Evolutionary conservation across 768 basidiomycete genomes (phyloP), one percentile per base, ranked within the genome.

Genomic region (Cystobasidiopsis lactophilus): DNA sequence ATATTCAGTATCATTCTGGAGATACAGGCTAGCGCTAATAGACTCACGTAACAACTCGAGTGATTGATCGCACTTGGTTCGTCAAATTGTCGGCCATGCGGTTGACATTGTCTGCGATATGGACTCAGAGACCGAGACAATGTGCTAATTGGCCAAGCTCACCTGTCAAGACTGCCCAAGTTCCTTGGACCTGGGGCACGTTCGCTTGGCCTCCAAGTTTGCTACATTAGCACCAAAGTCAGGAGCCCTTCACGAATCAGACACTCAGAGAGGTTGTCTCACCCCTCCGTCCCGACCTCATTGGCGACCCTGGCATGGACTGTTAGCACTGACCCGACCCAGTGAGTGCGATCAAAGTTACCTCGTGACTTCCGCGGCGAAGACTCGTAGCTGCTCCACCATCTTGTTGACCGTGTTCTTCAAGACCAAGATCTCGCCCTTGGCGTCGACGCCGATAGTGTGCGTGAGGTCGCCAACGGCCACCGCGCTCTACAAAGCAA

Each of bases 401-500:
- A 93, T 93, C n/a, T 79, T 80, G 62, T 89, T 89, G 67, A 85
- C 72, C 16, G 80, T 80, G 16, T 74, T 74, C 78, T 70, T 70
- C 19, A 70, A 58, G 39, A 68, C 68, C 2, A 66, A 51, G 26
- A 91, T 89, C 63, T 91, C 86, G 46, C 88, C 88, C 24, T 83
- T 80, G 3, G 67, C 72, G 56, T 80, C 77, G 56, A 95, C 86
- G 61, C 85, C 81, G 63, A 95, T 85, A 72, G 85, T 88, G 68
- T 85, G 82, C 1, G 80, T 83, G 70, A 86, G 70, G 64, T 95
- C 85, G 31, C 88, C 88, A 40, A 77, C 75, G 19, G 88, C 88
- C 30, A 69, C 68, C 5, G 69, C 56, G 9, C 33, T 43, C 3
- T n/a, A n/a, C n/a, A n/a, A n/a, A n/a, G n/a, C n/a, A n/a, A n/a